phyloP scores from a whole-genome alignment of 1,284 basidiomycete genomes.

The Neonothopanus nambi region DNA sequence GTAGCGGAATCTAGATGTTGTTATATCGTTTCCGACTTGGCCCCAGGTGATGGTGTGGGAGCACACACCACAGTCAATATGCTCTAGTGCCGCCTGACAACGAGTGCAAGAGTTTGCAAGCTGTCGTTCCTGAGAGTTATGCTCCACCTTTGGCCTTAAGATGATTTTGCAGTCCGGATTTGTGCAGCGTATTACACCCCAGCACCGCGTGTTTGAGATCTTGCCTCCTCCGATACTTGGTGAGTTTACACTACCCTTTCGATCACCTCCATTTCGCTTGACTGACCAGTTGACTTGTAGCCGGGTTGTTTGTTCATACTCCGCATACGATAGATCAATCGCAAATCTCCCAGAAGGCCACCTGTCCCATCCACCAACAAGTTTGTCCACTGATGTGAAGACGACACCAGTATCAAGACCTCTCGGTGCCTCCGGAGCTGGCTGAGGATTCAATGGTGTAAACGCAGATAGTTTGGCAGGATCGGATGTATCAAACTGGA shows the following conservation, averaged over 20 bases:
- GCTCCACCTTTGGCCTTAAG: not conserved
- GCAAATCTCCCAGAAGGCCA: slow-evolving; percentile 25
- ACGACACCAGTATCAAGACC: not conserved
- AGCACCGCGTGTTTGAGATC: not conserved
- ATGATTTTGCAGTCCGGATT: not conserved
- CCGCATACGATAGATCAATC: slow-evolving; percentile 14
- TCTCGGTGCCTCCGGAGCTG: not conserved
- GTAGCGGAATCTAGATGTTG: slow-evolving; percentile 24
- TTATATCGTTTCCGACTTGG: slow-evolving; percentile 23
- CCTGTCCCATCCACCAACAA: slow-evolving; percentile 22
- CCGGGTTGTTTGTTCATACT: slow-evolving; percentile 9
- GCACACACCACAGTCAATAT: not conserved
- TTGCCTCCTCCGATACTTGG: slow-evolving; percentile 9
- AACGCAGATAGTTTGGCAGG: not conserved
- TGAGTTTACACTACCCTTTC: slow-evolving; percentile 2
- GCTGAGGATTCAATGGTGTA: not conserved
- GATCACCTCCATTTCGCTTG: slow-evolving; percentile 13
- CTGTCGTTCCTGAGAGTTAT: not conserved
- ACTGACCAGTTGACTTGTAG: slow-evolving; percentile 22
- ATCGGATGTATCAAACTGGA: slow-evolving; percentile 1
- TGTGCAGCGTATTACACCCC: slow-evolving; percentile 3
- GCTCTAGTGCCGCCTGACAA: slow-evolving; percentile 1
- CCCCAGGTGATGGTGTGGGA: slow-evolving; percentile 20
- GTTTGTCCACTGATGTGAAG: not conserved
- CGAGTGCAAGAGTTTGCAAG: not conserved